Conservation (phyloP, 495 filamentous ascomycete species). For the Penicillium subrubescens region DNA sequence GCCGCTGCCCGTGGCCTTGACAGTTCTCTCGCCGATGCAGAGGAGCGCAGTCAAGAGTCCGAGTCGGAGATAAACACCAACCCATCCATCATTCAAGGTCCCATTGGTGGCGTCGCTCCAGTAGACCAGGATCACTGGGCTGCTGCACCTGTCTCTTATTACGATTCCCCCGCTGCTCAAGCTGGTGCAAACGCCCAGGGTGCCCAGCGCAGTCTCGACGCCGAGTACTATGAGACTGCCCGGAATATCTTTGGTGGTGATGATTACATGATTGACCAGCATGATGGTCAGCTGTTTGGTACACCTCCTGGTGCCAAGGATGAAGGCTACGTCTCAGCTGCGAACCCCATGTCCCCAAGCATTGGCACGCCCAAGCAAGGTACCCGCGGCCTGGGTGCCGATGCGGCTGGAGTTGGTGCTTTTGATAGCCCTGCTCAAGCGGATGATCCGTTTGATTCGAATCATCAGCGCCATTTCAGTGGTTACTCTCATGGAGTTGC, state of each 20-base stretch:
- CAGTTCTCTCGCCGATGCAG: slow-evolving; percentile 61
- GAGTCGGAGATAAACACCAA: slow-evolving; percentile 76
- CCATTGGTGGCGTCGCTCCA: slow-evolving; percentile 56
- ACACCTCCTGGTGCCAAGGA: slow-evolving; percentile 61
- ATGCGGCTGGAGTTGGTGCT: slow-evolving; percentile 56
- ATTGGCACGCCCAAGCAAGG: slow-evolving; percentile 61
- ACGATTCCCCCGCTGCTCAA: slow-evolving; percentile 46
- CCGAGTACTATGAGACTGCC: slow-evolving; percentile 45
- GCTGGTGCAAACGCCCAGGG: slow-evolving; percentile 34
- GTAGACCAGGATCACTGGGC: slow-evolving; percentile 55
- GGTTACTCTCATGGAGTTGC: slow-evolving; percentile 80
- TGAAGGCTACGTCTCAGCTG: slow-evolving; percentile 90
- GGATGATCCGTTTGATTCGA: slow-evolving; percentile 59
- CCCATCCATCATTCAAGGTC: slow-evolving; percentile 73
- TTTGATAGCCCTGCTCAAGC: slow-evolving; percentile 63
- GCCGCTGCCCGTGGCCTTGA: slow-evolving; percentile 63
- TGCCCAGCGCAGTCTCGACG: slow-evolving; percentile 36
- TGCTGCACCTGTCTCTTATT: slow-evolving; percentile 42
- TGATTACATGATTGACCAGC: slow-evolving; percentile 38
- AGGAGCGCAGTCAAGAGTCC: slow-evolving; percentile 45
- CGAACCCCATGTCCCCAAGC: slow-evolving; percentile 63
- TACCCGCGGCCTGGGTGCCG: slow-evolving; percentile 60
- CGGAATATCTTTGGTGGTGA: slow-evolving; percentile 40
- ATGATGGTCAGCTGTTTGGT: slow-evolving; percentile 38
- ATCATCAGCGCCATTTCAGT: slow-evolving; percentile 73